Evolutionary conservation across 257 asterid genomes (phyloP).

Genomic region (Scutellaria minor): DNA sequence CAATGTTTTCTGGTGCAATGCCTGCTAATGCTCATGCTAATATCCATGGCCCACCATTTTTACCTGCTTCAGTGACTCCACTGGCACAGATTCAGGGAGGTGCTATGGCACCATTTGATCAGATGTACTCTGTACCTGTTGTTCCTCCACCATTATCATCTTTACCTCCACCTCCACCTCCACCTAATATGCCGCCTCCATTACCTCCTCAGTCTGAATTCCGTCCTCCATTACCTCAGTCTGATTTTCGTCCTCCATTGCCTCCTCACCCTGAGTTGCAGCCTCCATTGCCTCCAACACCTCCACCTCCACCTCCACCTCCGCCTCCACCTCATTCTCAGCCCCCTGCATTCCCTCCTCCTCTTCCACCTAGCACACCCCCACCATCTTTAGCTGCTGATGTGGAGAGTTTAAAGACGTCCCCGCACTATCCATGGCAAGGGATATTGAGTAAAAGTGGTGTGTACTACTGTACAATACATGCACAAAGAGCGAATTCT

Average conservation of each 20-base stretch:
- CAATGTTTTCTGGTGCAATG: constrained; percentile 51
- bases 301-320: constrained; percentile 64
- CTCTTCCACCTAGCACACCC: constrained; percentile 77
- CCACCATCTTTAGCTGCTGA: constrained; percentile 54
- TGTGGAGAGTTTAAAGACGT: constrained; percentile 43
- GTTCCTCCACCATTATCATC: constrained; percentile 69
- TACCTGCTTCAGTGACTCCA: constrained; percentile 85
- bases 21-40: constrained; percentile 54
- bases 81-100: constrained; percentile 61
- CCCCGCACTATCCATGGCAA: constrained; percentile 64
- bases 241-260: constrained; percentile 51
- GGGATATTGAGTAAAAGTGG: constrained; percentile 94
- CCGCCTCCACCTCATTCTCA: constrained; percentile 59
- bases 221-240: constrained; percentile 56
- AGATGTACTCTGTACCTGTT: constrained; percentile 58
- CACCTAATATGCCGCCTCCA: constrained; percentile 49
- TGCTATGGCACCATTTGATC: constrained; percentile 66
- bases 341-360: constrained; percentile 55
- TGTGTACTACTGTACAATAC: constrained; percentile 70
- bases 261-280: constrained; percentile 67
- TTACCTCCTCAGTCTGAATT: constrained; percentile 56
- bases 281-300: constrained; percentile 65
- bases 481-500: constrained; percentile 83
- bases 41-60: constrained; percentile 69
- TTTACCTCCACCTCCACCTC: constrained; percentile 59